Evolutionary conservation across 306 rosid genomes (phyloP).

Genomic region (Lagenaria siceraria): DNA sequence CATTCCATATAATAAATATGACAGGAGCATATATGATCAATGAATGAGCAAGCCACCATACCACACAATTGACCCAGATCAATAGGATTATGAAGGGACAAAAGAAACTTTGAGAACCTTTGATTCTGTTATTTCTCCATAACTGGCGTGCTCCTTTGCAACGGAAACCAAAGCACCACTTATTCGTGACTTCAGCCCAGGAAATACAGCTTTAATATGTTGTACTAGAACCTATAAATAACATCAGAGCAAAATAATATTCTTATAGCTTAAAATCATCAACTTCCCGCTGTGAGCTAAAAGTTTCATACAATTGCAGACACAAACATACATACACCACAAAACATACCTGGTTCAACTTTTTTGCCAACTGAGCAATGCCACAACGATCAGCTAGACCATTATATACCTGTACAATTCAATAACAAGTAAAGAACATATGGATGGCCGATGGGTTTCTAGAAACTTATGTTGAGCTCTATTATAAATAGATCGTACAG

Average conservation of each 20-base stretch:
- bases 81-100: background rate
- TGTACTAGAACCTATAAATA: conserved; percentile 68
- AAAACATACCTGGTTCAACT: conserved; percentile 70
- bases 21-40: background rate
- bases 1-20: background rate
- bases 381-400: conserved; percentile 89
- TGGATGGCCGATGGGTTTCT: background rate
- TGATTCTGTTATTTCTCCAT: conserved; percentile 88
- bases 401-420: conserved; percentile 51
- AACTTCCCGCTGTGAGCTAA: background rate
- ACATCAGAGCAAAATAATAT: background rate
- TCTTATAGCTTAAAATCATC: background rate
- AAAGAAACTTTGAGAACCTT: conserved; percentile 32
- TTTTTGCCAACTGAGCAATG: conserved; percentile 88
- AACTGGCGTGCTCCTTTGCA: conserved; percentile 94
- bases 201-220: conserved; percentile 78
- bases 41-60: background rate
- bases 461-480: conserved; percentile 5
- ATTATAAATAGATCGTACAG: conserved; percentile 41
- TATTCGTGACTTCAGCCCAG: conserved; percentile 83
- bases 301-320: background rate
- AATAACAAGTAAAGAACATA: background rate
- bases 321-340: background rate
- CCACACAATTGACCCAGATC: background rate
- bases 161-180: conserved; percentile 63